Conservation (phyloP, 148 eudicot species). For the Cornus kousa region DNA sequence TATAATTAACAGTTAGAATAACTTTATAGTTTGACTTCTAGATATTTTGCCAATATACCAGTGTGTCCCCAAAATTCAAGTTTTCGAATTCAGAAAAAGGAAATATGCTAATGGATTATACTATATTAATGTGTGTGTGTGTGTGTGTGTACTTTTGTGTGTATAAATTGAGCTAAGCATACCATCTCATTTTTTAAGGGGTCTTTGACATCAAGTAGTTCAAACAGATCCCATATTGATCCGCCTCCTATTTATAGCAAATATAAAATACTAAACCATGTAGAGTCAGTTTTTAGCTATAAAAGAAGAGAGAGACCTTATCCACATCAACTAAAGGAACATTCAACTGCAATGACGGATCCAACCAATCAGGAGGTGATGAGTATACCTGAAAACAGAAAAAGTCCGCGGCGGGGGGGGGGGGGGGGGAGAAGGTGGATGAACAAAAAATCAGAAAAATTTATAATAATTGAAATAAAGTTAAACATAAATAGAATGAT, state of each 20-base stretch:
- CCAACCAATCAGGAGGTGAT: slow-evolving; percentile 56
- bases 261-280: not conserved
- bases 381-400: slow-evolving; percentile 42
- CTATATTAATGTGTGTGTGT: no score
- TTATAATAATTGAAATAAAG: not conserved
- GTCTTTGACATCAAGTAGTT: not conserved
- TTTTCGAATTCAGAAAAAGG: not conserved
- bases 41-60: not conserved
- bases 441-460: not conserved
- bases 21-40: not conserved
- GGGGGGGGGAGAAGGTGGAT: no score
- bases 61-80: not conserved
- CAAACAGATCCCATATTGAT: not conserved
- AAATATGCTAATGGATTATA: not conserved
- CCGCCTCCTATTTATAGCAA: not conserved
- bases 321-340: slow-evolving; percentile 96
- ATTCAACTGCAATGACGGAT: slow-evolving; percentile 57
- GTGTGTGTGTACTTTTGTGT: no score
- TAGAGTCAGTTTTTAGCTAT: slow-evolving; percentile 5
- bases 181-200: not conserved
- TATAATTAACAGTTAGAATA: no score
- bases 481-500: not conserved
- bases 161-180: not conserved
- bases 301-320: slow-evolving; percentile 53
- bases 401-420: not conserved